Conservation (phyloP, 2,329 filamentous ascomycete species). For the Aspergillus pseudoglaucus region DNA sequence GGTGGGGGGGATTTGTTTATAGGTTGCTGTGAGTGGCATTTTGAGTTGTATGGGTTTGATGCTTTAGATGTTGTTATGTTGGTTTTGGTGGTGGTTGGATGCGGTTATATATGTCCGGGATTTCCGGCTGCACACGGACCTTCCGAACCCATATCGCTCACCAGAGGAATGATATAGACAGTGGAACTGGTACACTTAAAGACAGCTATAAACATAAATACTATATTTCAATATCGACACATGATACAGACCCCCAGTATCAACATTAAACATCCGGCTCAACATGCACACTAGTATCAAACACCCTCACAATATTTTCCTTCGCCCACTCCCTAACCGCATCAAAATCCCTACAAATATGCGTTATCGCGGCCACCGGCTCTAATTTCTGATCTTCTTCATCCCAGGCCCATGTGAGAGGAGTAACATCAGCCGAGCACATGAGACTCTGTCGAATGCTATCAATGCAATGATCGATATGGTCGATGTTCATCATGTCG, state of each 20-base stretch:
- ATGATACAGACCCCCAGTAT: no score
- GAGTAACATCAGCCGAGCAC: slow-evolving; percentile 10
- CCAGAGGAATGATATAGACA: no score
- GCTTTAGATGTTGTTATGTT: slow-evolving; percentile 1
- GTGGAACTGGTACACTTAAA: no score
- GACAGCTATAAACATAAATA: no score
- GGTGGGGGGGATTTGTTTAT: slow-evolving; percentile 17
- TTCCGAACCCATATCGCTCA: no score
- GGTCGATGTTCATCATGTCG: slow-evolving; percentile 3
- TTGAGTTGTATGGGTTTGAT: slow-evolving; percentile 3
- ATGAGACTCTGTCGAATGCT: slow-evolving; percentile 12
- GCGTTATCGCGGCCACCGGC: slow-evolving; percentile 1
- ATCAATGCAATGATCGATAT: slow-evolving; percentile 13
- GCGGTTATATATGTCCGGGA: not conserved
- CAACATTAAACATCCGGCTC: no score
- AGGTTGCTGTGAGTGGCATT: slow-evolving; percentile 13
- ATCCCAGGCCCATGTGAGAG: slow-evolving; percentile 6
- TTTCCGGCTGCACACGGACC: no score
- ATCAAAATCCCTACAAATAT: slow-evolving; percentile 14
- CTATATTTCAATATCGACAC: no score
- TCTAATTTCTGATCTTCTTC: not conserved
- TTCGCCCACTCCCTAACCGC: slow-evolving; percentile 8
- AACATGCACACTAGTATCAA: not conserved
- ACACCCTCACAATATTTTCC: not conserved
- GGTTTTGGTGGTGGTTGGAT: not conserved